Conservation (phyloP, 768 basidiomycete species). For the Tricholoma terreum region DNA sequence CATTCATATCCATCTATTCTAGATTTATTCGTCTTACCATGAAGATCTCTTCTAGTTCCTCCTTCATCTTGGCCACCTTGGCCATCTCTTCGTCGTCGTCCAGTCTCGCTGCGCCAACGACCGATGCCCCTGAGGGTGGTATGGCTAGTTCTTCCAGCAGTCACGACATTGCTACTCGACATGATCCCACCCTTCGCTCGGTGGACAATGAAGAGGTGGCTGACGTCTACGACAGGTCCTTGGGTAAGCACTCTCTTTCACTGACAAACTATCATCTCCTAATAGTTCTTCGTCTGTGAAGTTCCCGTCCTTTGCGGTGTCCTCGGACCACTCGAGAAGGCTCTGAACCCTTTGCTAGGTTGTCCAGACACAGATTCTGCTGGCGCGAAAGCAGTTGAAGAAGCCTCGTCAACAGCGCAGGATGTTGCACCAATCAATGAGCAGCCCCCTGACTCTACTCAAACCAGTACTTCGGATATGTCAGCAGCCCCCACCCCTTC, state of each 20-base stretch:
- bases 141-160: slow-evolving; percentile 24
- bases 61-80: slow-evolving; percentile 44
- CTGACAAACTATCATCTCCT: neutral
- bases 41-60: slow-evolving; percentile 48
- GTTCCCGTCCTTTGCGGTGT: too few species aligned
- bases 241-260: neutral
- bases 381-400: neutral
- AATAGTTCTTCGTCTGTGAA: neutral
- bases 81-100: slow-evolving; percentile 51
- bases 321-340: too few species aligned
- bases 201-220: slow-evolving; percentile 9
- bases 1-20: slow-evolving; percentile 13
- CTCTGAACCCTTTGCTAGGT: too few species aligned
- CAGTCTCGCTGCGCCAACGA: slow-evolving; percentile 42
- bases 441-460: neutral
- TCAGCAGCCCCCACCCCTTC: too few species aligned
- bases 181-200: slow-evolving; percentile 9
- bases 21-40: slow-evolving; percentile 25
- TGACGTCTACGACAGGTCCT: slow-evolving; percentile 1
- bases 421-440: too few species aligned
- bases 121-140: slow-evolving; percentile 24
- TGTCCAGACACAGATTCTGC: too few species aligned
- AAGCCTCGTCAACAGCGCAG: too few species aligned
- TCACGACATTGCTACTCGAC: slow-evolving; percentile 13
- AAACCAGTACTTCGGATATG: neutral